A percentile compares a stretch with the other conserved stretches of the same genome.
phyloP scores from a whole-genome alignment of 768 basidiomycete genomes.

The Collybia sp. region DNA sequence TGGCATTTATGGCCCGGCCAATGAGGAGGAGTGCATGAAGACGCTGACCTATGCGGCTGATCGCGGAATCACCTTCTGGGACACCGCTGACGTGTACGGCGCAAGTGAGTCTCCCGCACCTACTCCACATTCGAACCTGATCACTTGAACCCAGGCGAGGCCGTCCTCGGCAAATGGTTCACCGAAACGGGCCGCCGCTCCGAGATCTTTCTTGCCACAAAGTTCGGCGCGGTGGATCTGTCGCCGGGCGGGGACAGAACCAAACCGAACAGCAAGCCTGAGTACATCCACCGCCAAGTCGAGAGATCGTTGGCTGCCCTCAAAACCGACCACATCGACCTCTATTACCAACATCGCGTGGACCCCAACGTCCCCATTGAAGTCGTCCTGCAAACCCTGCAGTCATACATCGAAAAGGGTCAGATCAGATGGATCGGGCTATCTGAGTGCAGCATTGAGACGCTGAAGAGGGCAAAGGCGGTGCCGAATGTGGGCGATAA shows the following conservation, averaged over 20 bases:
- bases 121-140: too few species aligned
- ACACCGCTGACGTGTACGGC: background rate
- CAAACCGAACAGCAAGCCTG: conserved; percentile 9
- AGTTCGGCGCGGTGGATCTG: conserved; percentile 12
- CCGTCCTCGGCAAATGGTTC: conserved; percentile 18
- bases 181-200: conserved; percentile 14
- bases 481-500: conserved; percentile 19
- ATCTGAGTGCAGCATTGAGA: conserved; percentile 22
- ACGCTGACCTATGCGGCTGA: conserved; percentile 12
- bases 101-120: background rate
- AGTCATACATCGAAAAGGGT: conserved; percentile 24
- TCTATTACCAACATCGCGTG: conserved; percentile 27
- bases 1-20: background rate
- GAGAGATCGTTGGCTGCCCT: conserved; percentile 12
- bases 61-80: conserved; percentile 3
- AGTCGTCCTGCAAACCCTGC: conserved; percentile 23
- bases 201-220: conserved; percentile 21
- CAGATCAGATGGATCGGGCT: conserved; percentile 30
- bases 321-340: conserved; percentile 17
- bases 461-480: conserved; percentile 23
- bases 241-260: background rate
- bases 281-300: conserved; percentile 6
- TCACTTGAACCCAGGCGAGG: too few species aligned
- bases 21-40: conserved; percentile 7
- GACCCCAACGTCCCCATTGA: conserved; percentile 26